A percentile compares a stretch with the other conserved stretches of the same genome.
Conservation (phyloP, 306 rosid genomes). For the Rosa lucieae region DNA sequence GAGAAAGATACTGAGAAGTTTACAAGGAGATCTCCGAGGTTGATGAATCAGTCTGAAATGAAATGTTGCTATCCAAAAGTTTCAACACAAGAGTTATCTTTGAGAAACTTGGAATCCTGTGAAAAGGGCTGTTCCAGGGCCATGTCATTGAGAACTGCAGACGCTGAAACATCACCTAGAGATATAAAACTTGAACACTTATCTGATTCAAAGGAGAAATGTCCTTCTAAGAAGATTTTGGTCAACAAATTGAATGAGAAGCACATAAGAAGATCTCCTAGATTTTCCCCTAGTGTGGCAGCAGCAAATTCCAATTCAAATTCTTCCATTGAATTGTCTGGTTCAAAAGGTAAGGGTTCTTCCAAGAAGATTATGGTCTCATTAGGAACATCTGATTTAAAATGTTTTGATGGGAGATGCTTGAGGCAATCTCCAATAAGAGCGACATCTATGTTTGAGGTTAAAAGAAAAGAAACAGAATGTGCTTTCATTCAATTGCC, state of each 20-base stretch:
- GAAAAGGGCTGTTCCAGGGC: conserved; percentile 25
- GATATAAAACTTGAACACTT: conserved; percentile 14
- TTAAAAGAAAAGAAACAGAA: conserved; percentile 31
- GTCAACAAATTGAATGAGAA: conserved; percentile 18
- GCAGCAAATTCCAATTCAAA: conserved; percentile 10
- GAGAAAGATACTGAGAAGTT: conserved; percentile 25
- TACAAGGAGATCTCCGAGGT: conserved; percentile 40
- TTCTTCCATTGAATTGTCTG: conserved; percentile 30
- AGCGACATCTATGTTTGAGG: conserved; percentile 27
- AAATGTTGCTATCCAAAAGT: conserved; percentile 19
- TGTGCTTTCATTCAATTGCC: conserved; percentile 31
- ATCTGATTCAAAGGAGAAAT: background rate
- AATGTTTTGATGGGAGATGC: conserved; percentile 17
- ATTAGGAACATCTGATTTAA: conserved; percentile 28
- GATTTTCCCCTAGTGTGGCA: conserved; percentile 35
- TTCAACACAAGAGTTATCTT: conserved; percentile 20
- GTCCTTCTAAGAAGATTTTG: background rate
- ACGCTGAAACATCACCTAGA: conserved; percentile 4
- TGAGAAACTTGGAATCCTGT: conserved; percentile 20
- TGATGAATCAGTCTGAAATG: conserved; percentile 20
- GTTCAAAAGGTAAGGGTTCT: conserved; percentile 29
- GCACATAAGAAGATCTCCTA: conserved; percentile 42
- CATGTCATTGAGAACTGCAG: conserved; percentile 19
- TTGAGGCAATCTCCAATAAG: conserved; percentile 31
- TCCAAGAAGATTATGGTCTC: conserved; percentile 18